Evolutionary conservation across 2,329 filamentous ascomycete genomes (phyloP), one percentile per base, ranked within the genome.

Genomic region (Neobulgaria alba): DNA sequence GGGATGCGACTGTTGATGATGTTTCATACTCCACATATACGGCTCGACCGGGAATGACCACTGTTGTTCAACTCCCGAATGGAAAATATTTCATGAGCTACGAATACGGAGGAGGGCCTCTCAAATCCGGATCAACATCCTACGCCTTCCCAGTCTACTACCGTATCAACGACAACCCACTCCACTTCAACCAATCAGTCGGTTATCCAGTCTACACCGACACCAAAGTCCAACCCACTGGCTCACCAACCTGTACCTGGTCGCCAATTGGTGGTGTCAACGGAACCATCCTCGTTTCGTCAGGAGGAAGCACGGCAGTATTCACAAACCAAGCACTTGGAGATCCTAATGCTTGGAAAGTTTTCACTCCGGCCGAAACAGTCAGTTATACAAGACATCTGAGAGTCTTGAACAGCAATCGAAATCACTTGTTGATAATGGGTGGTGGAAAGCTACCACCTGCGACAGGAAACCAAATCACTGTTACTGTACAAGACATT

Each of bases 11-110:
- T 3, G 69, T 81, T 36, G 67, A 79, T 45, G 79, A 85, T 53
- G 78, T 81, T 29, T 64, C 72, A 15, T 79, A 81, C 51, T 61
- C 67, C n/a, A 68, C 66, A 39, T 81, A 82, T 59, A 72, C 69
- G 2, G 75, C 70, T 45, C 73, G 81, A 2, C 81, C 81, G 0
- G 81, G 80, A 36, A 85, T 85, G 81, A 72, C 80, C 1, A 75
- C 72, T 1, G 66, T 85, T 7, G 67, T 71, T 2, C 54, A 67
- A 53, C 67, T 85, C 3, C 65, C 77, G 49, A 59, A 60, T 26
- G 73, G 47, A 5, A 52, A 75, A 53, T 83, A 71, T 59, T 73
- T 85, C 53, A 74, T 78, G 63, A 68, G 71, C 4, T 82, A 82
- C 57, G 79, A 84, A 38, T 58, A 50, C 30, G 56, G 55, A 8